These are phyloP conservation scores for Macrolepiota albuminosa DNA, from an alignment of 768 basidiomycete species.

Conservation along the genomic window DNA sequence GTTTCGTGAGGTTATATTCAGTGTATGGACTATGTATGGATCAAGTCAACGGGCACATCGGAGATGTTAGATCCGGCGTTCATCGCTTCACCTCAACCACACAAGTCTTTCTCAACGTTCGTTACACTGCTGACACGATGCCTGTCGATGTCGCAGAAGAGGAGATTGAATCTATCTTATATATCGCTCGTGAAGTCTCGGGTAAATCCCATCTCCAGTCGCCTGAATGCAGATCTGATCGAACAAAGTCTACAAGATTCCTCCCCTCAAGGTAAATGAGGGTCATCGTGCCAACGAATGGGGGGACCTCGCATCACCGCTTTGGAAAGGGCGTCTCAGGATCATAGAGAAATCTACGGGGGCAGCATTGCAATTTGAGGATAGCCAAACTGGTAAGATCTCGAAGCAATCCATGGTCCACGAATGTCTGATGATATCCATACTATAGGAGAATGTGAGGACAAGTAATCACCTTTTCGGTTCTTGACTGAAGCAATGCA, in stretches of 20 bases:
- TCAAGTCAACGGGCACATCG: neutral
- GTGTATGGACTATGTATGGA: neutral
- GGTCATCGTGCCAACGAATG: conserved; percentile 92
- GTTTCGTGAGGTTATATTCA: neutral
- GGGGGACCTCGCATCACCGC: conserved; percentile 76
- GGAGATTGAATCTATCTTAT: conserved; percentile 86
- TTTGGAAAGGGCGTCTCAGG: conserved; percentile 91
- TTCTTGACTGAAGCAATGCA: conserved; percentile 26
- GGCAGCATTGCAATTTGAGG: conserved; percentile 76
- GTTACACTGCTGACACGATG: neutral
- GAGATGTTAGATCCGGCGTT: conserved; percentile 3
- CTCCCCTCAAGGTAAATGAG: conserved; percentile 79
- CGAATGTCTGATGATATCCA: conserved; percentile 9
- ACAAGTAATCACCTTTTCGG: conserved; percentile 8
- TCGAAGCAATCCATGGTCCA: neutral
- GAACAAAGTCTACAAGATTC: conserved; percentile 81
- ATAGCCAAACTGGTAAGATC: conserved; percentile 64
- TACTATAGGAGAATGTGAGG: conserved; percentile 61
- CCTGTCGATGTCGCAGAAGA: conserved; percentile 56
- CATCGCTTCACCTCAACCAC: neutral
- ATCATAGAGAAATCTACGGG: conserved; percentile 73
- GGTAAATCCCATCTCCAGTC: conserved; percentile 40
- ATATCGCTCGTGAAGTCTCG: conserved; percentile 87
- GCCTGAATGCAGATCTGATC: conserved; percentile 9
- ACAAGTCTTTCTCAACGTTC: neutral